Base-by-base conservation (phyloP, 176 grass and related monocot species). In the Echinochloa phyllopogon region DNA sequence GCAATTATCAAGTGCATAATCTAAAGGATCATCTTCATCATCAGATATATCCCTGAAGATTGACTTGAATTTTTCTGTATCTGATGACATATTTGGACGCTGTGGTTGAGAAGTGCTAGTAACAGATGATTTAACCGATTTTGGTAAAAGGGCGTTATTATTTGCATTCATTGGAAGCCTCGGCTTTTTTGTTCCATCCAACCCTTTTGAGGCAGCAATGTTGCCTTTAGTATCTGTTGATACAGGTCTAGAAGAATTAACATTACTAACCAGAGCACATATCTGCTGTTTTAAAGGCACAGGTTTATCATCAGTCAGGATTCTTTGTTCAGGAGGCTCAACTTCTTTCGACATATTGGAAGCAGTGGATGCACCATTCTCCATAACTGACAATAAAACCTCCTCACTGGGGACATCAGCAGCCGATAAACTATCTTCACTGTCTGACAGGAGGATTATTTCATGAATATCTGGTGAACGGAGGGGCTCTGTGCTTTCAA, bases 371-470 rank as follows among this genome's bases (percentile, higher is more conserved):
- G 48, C 12, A 57, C 83, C 66, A 58, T 36, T 83, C 27, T 83
- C 69, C 69, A 72, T 83, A 77, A 44, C 74, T 60, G 80, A 88
- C 37, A 72, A 87, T 18, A 84, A 50, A 64, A 86, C 77, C 45
- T 72, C 85, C 83, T 88, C 75, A 63, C 61, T 78, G 39, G 71
- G 42, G 38, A 94, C 72, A 82, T 85, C 86, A 77, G 45, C 27
- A 65, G 82, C 65, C 15, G 58, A 10, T 51, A 60, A 67, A 72
- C 84, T 88, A 50, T 77, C 84, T 88, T 97, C 91, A 74, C 86
- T 93, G 68, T 97, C 94, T 60, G 94, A 97, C 86, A 97, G 87
- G 16, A 95, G 42, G 74, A 98, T 92, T 85, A 90, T 81, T 71
- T 78, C 61, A 27, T 87, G 82, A 83, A 62, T 67, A 65, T 56